phyloP scores from a whole-genome alignment of 2,329 filamentous ascomycete species.

The Didymella pinodella region DNA sequence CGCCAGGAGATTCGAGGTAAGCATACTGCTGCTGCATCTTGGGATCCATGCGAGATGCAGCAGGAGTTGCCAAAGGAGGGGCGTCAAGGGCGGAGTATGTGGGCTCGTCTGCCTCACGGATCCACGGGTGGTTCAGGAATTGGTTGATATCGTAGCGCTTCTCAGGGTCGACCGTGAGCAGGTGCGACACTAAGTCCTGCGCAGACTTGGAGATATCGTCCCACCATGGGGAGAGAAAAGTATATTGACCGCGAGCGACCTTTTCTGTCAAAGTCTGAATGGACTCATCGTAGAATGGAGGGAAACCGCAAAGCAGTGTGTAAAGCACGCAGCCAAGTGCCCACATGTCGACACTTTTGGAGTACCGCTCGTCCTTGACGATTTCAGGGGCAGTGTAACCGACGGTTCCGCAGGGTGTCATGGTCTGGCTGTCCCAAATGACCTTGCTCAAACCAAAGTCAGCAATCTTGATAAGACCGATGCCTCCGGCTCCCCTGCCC shows the following conservation, averaged over 20 bases:
- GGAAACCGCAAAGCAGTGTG: constrained; percentile 95
- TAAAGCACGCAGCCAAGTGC: constrained; percentile 96
- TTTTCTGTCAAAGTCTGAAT: constrained; percentile 98
- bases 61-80: constrained; percentile 74
- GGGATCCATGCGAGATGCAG: constrained; percentile 66
- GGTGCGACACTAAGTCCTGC: constrained; percentile 91
- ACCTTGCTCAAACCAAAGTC: constrained; percentile 98
- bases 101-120: constrained; percentile 73
- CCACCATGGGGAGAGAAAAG: constrained; percentile 99
- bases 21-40: constrained; percentile 60
- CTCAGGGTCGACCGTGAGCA: constrained; percentile 92
- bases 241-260: constrained; percentile 95
- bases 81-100: constrained; percentile 73
- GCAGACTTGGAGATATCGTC: constrained; percentile 96
- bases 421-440: constrained; percentile 97
- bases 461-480: constrained; percentile 95
- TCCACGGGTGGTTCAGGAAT: constrained; percentile 95
- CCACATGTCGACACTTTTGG: constrained; percentile 99
- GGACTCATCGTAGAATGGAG: constrained; percentile 97
- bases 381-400: constrained; percentile 98
- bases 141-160: constrained; percentile 93
- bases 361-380: constrained; percentile 98
- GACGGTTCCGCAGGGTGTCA: constrained; percentile 98
- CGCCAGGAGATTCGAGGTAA: constrained; percentile 67
- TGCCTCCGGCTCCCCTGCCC: constrained; percentile 85